phyloP scores from a whole-genome alignment of 2,329 filamentous ascomycete species.

The Fusarium oligoseptatum region DNA sequence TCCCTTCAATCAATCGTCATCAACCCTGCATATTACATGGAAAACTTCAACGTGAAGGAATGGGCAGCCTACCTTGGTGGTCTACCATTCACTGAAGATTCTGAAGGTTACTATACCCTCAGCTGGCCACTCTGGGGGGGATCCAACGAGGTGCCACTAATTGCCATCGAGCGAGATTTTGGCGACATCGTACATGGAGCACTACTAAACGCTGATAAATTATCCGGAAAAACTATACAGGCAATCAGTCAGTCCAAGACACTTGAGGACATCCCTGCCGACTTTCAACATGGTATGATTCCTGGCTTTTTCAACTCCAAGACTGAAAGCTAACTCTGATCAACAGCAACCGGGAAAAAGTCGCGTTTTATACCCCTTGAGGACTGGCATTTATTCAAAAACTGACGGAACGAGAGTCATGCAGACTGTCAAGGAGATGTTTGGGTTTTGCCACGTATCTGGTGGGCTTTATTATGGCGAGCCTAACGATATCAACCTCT shows the following conservation, averaged over 20 bases:
- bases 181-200: slow-evolving; percentile 61
- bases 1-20: slow-evolving; percentile 54
- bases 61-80: slow-evolving; percentile 54
- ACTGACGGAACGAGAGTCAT: slow-evolving; percentile 48
- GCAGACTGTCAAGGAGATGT: slow-evolving; percentile 54
- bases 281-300: slow-evolving; percentile 50
- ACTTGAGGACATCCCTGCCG: slow-evolving; percentile 46
- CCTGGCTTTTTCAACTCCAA: too few relatives aligned
- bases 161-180: slow-evolving; percentile 57
- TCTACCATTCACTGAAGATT: slow-evolving; percentile 53
- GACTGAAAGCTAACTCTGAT: slow-evolving; percentile 4
- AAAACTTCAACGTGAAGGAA: slow-evolving; percentile 55
- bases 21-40: slow-evolving; percentile 57
- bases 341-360: slow-evolving; percentile 49
- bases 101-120: slow-evolving; percentile 54
- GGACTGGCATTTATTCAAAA: slow-evolving; percentile 51
- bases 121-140: slow-evolving; percentile 55
- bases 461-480: slow-evolving; percentile 50
- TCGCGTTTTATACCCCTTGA: slow-evolving; percentile 48
- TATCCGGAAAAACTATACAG: slow-evolving; percentile 54
- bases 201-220: slow-evolving; percentile 55
- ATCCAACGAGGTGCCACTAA: slow-evolving; percentile 52
- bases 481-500: slow-evolving; percentile 38
- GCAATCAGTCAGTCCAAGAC: slow-evolving; percentile 52
- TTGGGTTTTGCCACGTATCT: slow-evolving; percentile 52